These are phyloP conservation scores for Neofusicoccum cordaticola DNA, from an alignment of 2,329 filamentous ascomycete genomes.

Conservation along the genomic window DNA sequence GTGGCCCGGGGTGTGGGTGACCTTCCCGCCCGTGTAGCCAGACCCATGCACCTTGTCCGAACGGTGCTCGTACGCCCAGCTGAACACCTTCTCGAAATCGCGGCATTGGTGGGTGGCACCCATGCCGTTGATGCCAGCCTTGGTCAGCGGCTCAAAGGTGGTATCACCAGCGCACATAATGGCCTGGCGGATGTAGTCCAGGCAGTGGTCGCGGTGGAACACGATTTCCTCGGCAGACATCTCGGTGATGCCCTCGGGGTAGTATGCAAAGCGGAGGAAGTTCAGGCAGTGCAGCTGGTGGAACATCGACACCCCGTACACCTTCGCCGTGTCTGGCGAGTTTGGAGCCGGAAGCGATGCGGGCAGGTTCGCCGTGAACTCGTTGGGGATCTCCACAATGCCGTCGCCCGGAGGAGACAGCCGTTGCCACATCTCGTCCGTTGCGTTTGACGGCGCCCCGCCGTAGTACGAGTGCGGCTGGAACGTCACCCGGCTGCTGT, in stretches of 20 bases:
- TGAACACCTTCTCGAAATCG: not conserved
- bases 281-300: slow-evolving; percentile 36
- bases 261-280: slow-evolving; percentile 32
- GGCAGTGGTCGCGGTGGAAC: slow-evolving; percentile 17
- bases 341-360: not conserved
- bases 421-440: not conserved
- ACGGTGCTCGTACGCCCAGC: slow-evolving; percentile 10
- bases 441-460: not conserved
- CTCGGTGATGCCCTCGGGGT: slow-evolving; percentile 14
- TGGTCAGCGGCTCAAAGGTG: slow-evolving; percentile 10
- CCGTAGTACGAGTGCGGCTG: not conserved
- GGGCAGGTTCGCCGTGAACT: not conserved
- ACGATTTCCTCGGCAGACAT: not conserved
- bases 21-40: not conserved
- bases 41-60: not conserved
- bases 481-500: not conserved
- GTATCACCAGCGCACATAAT: slow-evolving; percentile 18
- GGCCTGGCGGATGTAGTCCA: slow-evolving; percentile 18
- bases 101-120: slow-evolving; percentile 4
- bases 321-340: not conserved
- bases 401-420: slow-evolving; percentile 6
- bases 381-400: not conserved
- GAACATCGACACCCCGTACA: slow-evolving; percentile 23
- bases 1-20: slow-evolving; percentile 3
- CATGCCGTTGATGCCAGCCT: slow-evolving; percentile 2